phyloP scores from a whole-genome alignment of 352 stramenopile genomes.

The Phytopythium mirpurense region DNA sequence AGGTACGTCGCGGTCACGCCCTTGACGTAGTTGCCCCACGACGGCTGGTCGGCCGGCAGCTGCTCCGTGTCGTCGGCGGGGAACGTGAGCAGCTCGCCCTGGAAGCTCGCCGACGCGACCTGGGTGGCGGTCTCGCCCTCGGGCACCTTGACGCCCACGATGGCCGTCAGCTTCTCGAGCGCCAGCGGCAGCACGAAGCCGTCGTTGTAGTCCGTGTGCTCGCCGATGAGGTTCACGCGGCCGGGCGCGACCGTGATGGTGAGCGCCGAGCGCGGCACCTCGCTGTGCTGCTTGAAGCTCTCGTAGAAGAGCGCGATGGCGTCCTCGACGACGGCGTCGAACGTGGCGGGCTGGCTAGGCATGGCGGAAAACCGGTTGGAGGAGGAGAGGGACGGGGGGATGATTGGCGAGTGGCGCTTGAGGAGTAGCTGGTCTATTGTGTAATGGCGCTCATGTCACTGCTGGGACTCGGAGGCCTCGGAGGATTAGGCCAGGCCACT shows the following conservation, averaged over 20 bases:
- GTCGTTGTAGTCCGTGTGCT: slow-evolving; percentile 97
- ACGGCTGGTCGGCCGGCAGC: slow-evolving; percentile 35
- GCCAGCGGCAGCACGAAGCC: slow-evolving; percentile 95
- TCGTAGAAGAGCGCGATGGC: slow-evolving; percentile 58
- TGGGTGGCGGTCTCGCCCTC: slow-evolving; percentile 18
- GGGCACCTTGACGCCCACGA: slow-evolving; percentile 58
- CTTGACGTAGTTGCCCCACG: slow-evolving; percentile 93
- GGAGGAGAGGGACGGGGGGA: too few species aligned
- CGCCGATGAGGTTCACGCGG: slow-evolving; percentile 95
- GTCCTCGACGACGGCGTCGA: slow-evolving; percentile 33
- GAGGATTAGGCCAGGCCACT: too few species aligned
- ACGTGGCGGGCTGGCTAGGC: slow-evolving; percentile 7
- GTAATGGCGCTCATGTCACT: slow-evolving; percentile 1
- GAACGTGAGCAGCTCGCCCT: slow-evolving; percentile 43
- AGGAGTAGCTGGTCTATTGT: neutral
- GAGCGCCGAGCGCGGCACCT: slow-evolving; percentile 31
- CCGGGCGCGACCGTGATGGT: slow-evolving; percentile 81
- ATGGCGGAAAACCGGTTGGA: neutral
- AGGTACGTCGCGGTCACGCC: slow-evolving; percentile 92
- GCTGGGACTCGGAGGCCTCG: too few species aligned
- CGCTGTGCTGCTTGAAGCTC: slow-evolving; percentile 31
- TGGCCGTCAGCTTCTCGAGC: slow-evolving; percentile 84
- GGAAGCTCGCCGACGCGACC: slow-evolving; percentile 59
- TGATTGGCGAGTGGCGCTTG: slow-evolving; percentile 3
- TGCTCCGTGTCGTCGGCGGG: slow-evolving; percentile 41